Conservation (phyloP, 208 protist genomes). For the Phytomonas sp. region DNA sequence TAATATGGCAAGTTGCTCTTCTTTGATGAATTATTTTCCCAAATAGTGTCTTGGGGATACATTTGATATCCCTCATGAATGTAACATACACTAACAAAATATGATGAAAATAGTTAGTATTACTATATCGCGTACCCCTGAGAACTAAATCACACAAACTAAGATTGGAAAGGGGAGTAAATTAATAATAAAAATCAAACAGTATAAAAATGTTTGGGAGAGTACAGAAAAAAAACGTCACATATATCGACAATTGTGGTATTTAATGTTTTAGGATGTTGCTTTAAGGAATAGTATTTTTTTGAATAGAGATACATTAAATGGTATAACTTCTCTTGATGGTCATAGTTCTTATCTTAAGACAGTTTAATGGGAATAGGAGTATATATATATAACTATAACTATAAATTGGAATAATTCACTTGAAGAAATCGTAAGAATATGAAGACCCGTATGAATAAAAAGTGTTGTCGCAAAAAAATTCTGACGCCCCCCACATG, state of each 20-base stretch:
- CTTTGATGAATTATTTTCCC: neutral
- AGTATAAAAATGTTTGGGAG: neutral
- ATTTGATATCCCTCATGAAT: neutral
- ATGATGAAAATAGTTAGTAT: neutral
- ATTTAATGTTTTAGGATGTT: neutral
- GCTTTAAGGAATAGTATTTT: neutral
- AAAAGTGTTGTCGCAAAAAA: neutral
- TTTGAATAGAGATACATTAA: neutral
- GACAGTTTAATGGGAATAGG: neutral
- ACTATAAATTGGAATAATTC: neutral
- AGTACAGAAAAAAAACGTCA: neutral
- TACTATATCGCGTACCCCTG: neutral
- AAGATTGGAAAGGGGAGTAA: neutral
- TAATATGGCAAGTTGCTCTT: neutral
- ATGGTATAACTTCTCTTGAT: neutral
- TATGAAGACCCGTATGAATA: neutral
- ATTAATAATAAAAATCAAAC: neutral
- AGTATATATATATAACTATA: constrained; percentile 1
- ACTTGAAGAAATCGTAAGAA: neutral
- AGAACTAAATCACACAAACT: neutral
- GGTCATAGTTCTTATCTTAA: neutral
- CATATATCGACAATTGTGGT: neutral
- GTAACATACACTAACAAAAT: neutral
- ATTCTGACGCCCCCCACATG: neutral
- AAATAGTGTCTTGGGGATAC: neutral